Evolutionary conservation across 2,329 filamentous ascomycete genomes (phyloP), one percentile per base, ranked within the genome.

Genomic region (Ceratocystis papillata): DNA sequence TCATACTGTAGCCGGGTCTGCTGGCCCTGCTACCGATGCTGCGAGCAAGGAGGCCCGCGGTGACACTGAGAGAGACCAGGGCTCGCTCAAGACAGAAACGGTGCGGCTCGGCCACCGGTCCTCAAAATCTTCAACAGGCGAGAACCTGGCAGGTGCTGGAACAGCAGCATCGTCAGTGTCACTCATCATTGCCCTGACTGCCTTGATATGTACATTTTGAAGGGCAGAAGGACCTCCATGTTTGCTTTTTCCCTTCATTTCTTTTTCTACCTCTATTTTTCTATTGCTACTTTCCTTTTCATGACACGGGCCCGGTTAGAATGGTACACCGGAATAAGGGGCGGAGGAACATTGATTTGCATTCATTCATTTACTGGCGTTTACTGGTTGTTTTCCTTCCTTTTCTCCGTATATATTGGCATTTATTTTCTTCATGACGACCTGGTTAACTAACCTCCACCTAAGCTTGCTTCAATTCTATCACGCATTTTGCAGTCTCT

Each of bases 141-240:
- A 66, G 55, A 66, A 62, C n/a, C 22, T 66, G 25, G 46, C 57
- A 15, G 59, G 64, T n/a, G 64, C 45, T 8, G 59, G 59, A 15
- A 63, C 45, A 59, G 66, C 66, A 8, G 66, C 66, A 28, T 67
- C 66, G 10, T 67, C 66, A 44, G 66, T 67, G 2, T 67, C 66
- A 8, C 57, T 67, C 50, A 62, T 67, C 10, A 67, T 67, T 60
- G 66, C 66, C 7, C 48, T 67, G 63, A 65, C 66, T 28, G 66
- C 61, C 22, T 17, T 67, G 66, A 67, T 67, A 63, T 67, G 66
- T 65, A 60, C 62, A 30, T 65, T 65, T 63, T 67, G 48, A 62
- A 65, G 28, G 28, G 20, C 25, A n/a, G 25, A 20, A 28, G 20
- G 5, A 12, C 7, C 17, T 62, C 7, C 22, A 37, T 59, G 12